Conservation (phyloP, 371 early-diverging fungal species). For the Rhizopus delemar region DNA sequence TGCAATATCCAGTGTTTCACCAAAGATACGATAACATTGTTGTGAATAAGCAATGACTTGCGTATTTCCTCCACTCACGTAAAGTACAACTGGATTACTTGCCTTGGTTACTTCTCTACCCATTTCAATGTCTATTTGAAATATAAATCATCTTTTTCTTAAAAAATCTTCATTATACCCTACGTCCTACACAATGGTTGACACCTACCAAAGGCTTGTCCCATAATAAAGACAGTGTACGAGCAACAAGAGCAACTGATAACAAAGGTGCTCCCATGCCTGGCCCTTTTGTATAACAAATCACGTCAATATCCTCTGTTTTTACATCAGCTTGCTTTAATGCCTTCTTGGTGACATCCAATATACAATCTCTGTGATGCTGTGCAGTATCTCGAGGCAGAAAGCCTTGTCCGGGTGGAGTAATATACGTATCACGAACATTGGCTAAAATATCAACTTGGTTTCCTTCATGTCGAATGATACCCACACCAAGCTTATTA, state of each 20-base stretch:
- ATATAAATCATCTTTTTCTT: not conserved
- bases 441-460: slow-evolving; percentile 84
- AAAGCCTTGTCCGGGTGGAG: slow-evolving; percentile 98
- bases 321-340: slow-evolving; percentile 77
- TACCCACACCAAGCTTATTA: slow-evolving; percentile 99
- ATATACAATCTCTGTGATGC: slow-evolving; percentile 90
- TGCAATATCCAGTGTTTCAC: slow-evolving; percentile 99
- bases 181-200: slow-evolving; percentile 99
- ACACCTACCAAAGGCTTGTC: slow-evolving; percentile 95
- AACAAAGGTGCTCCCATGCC: slow-evolving; percentile 98
- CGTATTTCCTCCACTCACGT: slow-evolving; percentile 99
- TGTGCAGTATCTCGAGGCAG: slow-evolving; percentile 95
- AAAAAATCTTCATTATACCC: slow-evolving; percentile 15
- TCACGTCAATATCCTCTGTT: slow-evolving; percentile 82
- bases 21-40: slow-evolving; percentile 96
- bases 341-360: slow-evolving; percentile 80
- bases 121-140: slow-evolving; percentile 95
- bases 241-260: slow-evolving; percentile 92
- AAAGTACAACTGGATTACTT: slow-evolving; percentile 95
- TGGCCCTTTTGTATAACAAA: slow-evolving; percentile 98
- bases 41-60: slow-evolving; percentile 99
- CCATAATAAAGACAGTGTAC: slow-evolving; percentile 93
- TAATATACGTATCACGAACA: slow-evolving; percentile 92
- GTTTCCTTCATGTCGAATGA: slow-evolving; percentile 77
- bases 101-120: slow-evolving; percentile 98